These are phyloP conservation scores for Peribolospora baueri DNA, from an alignment of 768 basidiomycete genomes.

Conservation along the genomic window DNA sequence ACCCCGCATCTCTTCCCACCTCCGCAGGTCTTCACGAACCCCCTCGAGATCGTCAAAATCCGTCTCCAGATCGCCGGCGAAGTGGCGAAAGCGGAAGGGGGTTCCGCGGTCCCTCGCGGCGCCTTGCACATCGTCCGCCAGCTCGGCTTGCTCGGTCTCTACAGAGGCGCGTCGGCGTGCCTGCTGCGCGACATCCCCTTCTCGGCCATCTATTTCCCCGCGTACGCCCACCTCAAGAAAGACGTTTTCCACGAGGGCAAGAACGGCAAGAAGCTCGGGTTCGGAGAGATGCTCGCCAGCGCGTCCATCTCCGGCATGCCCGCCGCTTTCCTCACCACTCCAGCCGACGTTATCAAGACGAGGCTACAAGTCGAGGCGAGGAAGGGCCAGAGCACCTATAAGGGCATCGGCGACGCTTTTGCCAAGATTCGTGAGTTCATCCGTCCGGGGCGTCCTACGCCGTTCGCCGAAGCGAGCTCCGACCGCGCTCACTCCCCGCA, in stretches of 20 bases:
- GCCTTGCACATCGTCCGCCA: constrained; percentile 82
- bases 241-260: constrained; percentile 89
- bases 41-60: constrained; percentile 59
- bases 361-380: constrained; percentile 66
- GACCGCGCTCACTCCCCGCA: not conserved
- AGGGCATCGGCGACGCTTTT: constrained; percentile 70
- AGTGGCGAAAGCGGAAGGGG: constrained; percentile 63
- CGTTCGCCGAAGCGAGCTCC: constrained; percentile 6
- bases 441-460: not conserved
- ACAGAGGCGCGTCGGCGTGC: constrained; percentile 81
- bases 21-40: constrained; percentile 77
- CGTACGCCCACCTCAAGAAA: constrained; percentile 38
- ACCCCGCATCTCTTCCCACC: not conserved
- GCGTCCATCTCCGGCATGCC: constrained; percentile 90
- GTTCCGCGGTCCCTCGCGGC: constrained; percentile 38
- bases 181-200: constrained; percentile 88
- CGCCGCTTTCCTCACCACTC: constrained; percentile 54
- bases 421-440: constrained; percentile 49
- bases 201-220: constrained; percentile 33
- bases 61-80: constrained; percentile 89
- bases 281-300: constrained; percentile 62
- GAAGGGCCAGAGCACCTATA: constrained; percentile 74
- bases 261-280: constrained; percentile 75
- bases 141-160: constrained; percentile 72
- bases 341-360: constrained; percentile 84